A percentile compares a stretch with the other conserved stretches of the same genome.
These are phyloP conservation scores for Globisporangium viniferum DNA, from an alignment of 352 stramenopile species.

Conservation along the genomic window DNA sequence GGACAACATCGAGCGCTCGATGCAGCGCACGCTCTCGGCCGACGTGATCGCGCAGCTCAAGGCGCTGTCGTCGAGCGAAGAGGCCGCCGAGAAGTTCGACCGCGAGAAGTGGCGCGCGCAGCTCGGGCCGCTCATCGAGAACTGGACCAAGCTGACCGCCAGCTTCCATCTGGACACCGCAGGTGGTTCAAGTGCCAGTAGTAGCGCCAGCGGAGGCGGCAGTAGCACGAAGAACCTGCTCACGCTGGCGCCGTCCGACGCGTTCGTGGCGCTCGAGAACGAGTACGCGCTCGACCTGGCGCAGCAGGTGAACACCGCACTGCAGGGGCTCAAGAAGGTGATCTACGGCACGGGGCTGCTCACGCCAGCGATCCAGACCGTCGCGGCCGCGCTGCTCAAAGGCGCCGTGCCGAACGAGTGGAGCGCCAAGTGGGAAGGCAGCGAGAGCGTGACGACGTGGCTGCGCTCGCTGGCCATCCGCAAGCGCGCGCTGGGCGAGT, in stretches of 20 bases:
- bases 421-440: conserved; percentile 82
- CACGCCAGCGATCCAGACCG: conserved; percentile 84
- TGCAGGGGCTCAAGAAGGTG: conserved; percentile 85
- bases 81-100: conserved; percentile 80
- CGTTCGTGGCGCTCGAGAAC: conserved; percentile 91
- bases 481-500: conserved; percentile 81
- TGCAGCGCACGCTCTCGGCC: conserved; percentile 87
- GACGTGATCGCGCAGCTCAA: conserved; percentile 88
- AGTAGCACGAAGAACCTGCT: conserved; percentile 32
- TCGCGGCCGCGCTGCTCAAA: conserved; percentile 72
- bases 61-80: conserved; percentile 67
- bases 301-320: conserved; percentile 60
- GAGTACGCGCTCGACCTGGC: conserved; percentile 73
- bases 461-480: conserved; percentile 72
- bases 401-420: conserved; percentile 76
- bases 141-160: conserved; percentile 82
- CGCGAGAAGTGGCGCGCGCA: conserved; percentile 88
- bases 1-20: conserved; percentile 93
- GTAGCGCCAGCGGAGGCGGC: neutral
- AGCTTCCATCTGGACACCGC: conserved; percentile 46
- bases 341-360: conserved; percentile 90
- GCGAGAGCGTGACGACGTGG: conserved; percentile 70
- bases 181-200: neutral
- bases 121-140: conserved; percentile 88
- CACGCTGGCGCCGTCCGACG: conserved; percentile 72